Conservation (phyloP, 106 monocot species). For the Acorus calamus region DNA sequence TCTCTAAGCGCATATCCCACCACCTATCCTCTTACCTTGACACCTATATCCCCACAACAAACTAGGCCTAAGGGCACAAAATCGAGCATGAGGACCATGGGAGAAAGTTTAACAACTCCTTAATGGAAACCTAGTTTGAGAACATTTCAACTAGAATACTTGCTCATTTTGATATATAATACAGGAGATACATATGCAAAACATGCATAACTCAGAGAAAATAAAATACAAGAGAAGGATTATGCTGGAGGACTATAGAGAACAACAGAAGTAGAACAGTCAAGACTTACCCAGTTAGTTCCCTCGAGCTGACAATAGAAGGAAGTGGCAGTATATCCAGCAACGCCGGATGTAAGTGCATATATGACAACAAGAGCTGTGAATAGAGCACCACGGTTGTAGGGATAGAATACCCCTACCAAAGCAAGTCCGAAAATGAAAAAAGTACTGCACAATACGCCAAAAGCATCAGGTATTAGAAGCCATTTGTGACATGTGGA, state of each 20-base stretch:
- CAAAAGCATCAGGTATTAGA: not conserved
- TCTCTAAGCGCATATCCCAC: no score
- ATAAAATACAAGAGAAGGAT: no score
- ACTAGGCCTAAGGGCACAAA: no score
- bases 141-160: no score
- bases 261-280: not conserved
- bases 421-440: constrained; percentile 11
- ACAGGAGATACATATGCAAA: no score
- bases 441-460: not conserved
- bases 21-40: no score
- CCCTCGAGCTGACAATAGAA: constrained; percentile 13
- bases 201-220: no score
- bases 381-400: constrained; percentile 8
- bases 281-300: constrained; percentile 7
- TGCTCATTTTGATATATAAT: no score
- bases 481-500: not conserved
- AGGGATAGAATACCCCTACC: constrained; percentile 9
- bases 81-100: no score
- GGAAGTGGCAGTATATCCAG: constrained; percentile 10
- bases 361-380: constrained; percentile 9
- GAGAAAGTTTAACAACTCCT: no score
- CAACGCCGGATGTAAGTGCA: constrained; percentile 9
- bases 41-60: no score
- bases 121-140: no score
- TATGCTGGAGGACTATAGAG: not conserved